A percentile compares a stretch with the other conserved stretches of the same genome.
Evolutionary conservation across 2,329 filamentous ascomycete species (phyloP).

Genomic region (Aspergillus sp.): DNA sequence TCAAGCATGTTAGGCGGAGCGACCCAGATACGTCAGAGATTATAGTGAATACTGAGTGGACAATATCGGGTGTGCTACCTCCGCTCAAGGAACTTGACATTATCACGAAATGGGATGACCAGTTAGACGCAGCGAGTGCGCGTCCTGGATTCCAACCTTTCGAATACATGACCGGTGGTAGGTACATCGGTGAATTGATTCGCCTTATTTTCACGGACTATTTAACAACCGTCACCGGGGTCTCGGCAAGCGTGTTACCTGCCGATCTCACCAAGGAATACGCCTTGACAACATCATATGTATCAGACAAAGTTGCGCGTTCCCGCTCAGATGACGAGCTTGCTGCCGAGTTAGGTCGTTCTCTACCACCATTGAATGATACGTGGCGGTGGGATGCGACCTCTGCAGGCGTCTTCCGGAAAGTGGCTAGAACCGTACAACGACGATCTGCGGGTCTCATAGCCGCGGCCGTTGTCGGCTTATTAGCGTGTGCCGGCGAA

Average conservation of each 20-base stretch:
- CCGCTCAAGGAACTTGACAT: slow-evolving; percentile 65
- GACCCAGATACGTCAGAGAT: slow-evolving; percentile 64
- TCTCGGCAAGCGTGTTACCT: slow-evolving; percentile 55
- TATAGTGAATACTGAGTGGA: slow-evolving; percentile 84
- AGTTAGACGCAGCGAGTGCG: slow-evolving; percentile 69
- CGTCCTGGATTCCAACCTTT: slow-evolving; percentile 78
- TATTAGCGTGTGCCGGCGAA: slow-evolving; percentile 72
- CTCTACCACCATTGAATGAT: slow-evolving; percentile 55
- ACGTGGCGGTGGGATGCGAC: slow-evolving; percentile 67
- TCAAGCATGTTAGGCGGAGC: slow-evolving; percentile 54
- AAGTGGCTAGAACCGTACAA: slow-evolving; percentile 72
- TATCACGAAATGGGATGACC: slow-evolving; percentile 71
- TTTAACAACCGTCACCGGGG: slow-evolving; percentile 52
- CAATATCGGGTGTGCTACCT: slow-evolving; percentile 73
- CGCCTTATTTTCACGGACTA: slow-evolving; percentile 72
- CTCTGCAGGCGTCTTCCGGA: slow-evolving; percentile 63
- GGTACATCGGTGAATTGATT: slow-evolving; percentile 77
- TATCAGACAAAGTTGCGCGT: slow-evolving; percentile 70
- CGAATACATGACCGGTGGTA: slow-evolving; percentile 81
- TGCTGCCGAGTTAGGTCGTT: slow-evolving; percentile 54
- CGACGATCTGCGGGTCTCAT: slow-evolving; percentile 73
- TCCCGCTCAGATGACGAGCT: slow-evolving; percentile 54
- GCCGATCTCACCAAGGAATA: slow-evolving; percentile 61
- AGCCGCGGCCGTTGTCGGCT: slow-evolving; percentile 71
- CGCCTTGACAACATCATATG: slow-evolving; percentile 71